Conservation (phyloP, 2,329 filamentous ascomycete species). For the Claviceps sp. region DNA sequence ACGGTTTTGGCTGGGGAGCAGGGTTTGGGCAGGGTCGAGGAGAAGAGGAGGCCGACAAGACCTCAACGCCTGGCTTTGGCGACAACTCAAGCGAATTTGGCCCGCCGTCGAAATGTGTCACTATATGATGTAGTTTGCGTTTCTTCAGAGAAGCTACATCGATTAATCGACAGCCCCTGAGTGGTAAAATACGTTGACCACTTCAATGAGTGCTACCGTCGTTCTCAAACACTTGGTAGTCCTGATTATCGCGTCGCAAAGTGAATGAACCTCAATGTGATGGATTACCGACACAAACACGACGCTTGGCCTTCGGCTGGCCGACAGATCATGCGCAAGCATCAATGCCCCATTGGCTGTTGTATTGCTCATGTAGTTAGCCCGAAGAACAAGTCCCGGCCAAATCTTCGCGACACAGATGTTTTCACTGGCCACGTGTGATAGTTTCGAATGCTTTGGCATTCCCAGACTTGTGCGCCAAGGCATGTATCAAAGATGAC, state of each 20-base stretch:
- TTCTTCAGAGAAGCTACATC: neutral
- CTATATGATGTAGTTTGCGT: neutral
- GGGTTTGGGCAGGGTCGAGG: neutral
- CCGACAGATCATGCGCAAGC: too few species aligned
- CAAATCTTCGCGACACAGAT: neutral
- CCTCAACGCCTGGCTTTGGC: neutral
- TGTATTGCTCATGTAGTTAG: neutral
- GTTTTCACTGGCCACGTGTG: neutral
- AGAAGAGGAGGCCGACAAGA: neutral
- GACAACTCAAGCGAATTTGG: neutral
- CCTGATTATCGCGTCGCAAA: neutral
- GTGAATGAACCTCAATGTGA: neutral
- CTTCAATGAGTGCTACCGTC: neutral
- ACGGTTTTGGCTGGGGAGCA: neutral
- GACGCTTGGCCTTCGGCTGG: neutral
- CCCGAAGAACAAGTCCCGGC: neutral
- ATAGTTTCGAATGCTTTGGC: neutral
- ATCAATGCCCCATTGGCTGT: too few species aligned
- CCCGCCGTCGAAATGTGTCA: neutral
- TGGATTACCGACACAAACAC: neutral
- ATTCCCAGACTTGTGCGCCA: neutral
- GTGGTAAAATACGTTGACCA: neutral
- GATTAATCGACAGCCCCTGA: neutral
- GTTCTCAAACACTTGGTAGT: neutral
- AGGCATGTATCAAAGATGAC: too few species aligned